Conservation (phyloP, 1,284 basidiomycete species). For the Leccinum ambiguum region DNA sequence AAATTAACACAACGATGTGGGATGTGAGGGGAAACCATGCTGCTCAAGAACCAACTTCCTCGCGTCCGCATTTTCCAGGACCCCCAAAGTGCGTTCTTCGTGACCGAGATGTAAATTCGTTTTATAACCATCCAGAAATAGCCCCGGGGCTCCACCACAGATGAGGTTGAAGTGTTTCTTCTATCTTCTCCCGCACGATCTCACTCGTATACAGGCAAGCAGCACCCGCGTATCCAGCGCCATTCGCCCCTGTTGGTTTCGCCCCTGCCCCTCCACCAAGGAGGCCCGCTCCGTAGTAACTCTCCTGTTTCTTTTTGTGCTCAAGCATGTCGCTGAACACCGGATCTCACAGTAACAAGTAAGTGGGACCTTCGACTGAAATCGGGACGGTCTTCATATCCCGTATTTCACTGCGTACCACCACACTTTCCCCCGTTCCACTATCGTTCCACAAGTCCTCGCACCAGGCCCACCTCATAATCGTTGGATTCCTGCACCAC, state of each 20-base stretch:
- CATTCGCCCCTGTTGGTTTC: slow-evolving; percentile 20
- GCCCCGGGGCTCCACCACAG: slow-evolving; percentile 11
- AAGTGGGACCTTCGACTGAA: slow-evolving; percentile 21
- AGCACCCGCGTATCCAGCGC: slow-evolving; percentile 15
- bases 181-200: not conserved
- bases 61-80: slow-evolving; percentile 19
- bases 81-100: slow-evolving; percentile 20
- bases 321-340: slow-evolving; percentile 10
- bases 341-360: slow-evolving; percentile 19
- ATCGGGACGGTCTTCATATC: slow-evolving; percentile 17
- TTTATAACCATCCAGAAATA: slow-evolving; percentile 14
- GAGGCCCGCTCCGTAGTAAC: slow-evolving; percentile 23
- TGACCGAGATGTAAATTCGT: not conserved
- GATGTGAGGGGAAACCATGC: slow-evolving; percentile 24
- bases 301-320: slow-evolving; percentile 1
- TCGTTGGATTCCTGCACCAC: not conserved
- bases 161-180: slow-evolving; percentile 17
- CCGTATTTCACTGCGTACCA: slow-evolving; percentile 24
- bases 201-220: slow-evolving; percentile 17
- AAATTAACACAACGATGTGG: slow-evolving; percentile 33
- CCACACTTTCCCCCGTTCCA: slow-evolving; percentile 32
- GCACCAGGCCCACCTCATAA: not conserved
- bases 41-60: slow-evolving; percentile 15
- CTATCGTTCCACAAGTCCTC: slow-evolving; percentile 7
- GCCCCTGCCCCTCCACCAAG: slow-evolving; percentile 19